Evolutionary conservation across 768 basidiomycete species (phyloP), one percentile per base, ranked within the genome.

Genomic region (Russula abietina): DNA sequence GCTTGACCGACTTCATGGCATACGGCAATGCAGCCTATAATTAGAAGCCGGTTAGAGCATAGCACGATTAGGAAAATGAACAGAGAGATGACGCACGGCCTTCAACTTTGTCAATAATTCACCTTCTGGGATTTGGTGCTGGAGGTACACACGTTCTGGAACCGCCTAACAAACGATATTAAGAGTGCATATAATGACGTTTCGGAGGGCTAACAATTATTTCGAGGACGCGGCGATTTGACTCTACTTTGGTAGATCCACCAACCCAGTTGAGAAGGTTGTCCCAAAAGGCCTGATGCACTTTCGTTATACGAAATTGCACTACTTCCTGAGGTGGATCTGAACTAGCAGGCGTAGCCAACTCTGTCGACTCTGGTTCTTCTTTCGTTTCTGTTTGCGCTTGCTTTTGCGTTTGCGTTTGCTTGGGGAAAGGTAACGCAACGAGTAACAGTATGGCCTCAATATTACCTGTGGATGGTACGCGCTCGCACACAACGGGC

Each of bases 251-350:
- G 30, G 81, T 78, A 61, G 80, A 75, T 22, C 81, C 77, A 16
- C 87, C 88, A 19, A 79, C 76, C 88, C 88, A 91, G 38, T 80
- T 75, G 36, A 75, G 73, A 45, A 91, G 71, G 0, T 80, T 78
- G 59, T 87, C 84, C 81, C 82, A 85, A 19, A 89, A 68, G 2
- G 75, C 70, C 19, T 75, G 70, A 9, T 80, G 77, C 1, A 81
- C 77, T 57, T 76, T 77, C 57, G 76, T 81, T 19, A 88, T 72
- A 30, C 75, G 76, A 49, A 88, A 78, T 3, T 76, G 76, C 4
- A 77, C 75, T 8, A 77, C 78, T 53, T 79, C 74, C 16, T 70
- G 76, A 41, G 68, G 70, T 54, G 65, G 28, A 24, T 60, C 63
- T 38, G 48, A 19, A 52, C 30, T 32, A 36, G 45, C 22, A 43